phyloP scores from a whole-genome alignment of 352 stramenopile genomes.

The Pelagophyceae sp. region DNA sequence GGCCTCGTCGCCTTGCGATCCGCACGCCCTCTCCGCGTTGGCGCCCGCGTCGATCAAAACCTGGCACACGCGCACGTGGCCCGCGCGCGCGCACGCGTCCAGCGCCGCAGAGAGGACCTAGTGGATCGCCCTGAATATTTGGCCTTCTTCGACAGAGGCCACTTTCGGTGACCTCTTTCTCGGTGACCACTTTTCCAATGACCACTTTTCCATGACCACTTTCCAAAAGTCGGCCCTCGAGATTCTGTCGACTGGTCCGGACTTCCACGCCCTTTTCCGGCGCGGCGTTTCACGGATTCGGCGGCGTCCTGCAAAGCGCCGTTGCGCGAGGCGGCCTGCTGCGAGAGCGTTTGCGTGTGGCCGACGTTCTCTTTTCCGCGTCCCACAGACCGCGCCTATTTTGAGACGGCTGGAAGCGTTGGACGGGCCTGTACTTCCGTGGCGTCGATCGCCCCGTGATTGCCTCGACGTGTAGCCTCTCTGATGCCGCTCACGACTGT shows the following conservation, averaged over 20 bases:
- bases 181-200: not conserved
- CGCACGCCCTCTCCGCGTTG: conserved; percentile 4
- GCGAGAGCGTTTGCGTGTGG: no score
- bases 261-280: no score
- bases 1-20: not conserved
- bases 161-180: not conserved
- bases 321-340: no score
- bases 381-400: no score
- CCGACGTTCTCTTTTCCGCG: no score
- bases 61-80: not conserved
- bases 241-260: not conserved
- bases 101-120: not conserved
- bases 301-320: not conserved
- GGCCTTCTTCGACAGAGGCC: not conserved
- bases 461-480: no score
- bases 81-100: not conserved
- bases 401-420: no score
- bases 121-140: not conserved
- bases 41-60: not conserved
- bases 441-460: no score
- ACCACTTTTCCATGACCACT: no score
- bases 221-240: not conserved
- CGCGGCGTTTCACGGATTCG: no score
- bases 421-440: no score
- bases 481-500: not conserved